Conservation (phyloP, 192 early-diverging fungal genomes). For the Rhizoclosmatium globosum region DNA sequence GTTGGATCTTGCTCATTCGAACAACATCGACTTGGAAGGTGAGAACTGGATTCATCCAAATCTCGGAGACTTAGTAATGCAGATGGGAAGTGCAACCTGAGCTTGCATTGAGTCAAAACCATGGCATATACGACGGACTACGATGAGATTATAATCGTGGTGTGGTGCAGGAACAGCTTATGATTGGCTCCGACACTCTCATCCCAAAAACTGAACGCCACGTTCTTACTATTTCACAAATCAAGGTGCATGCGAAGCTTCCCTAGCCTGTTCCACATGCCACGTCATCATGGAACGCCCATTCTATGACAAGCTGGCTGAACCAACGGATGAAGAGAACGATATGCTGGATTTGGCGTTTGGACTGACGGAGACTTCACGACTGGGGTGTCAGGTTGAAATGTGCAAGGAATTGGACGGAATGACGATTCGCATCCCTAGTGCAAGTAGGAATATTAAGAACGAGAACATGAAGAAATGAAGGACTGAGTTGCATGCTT, state of each 20-base stretch:
- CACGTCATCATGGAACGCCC: constrained; percentile 88
- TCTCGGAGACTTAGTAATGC: not conserved
- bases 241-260: constrained; percentile 91
- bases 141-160: too few relatives aligned
- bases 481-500: not conserved
- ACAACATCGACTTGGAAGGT: constrained; percentile 95
- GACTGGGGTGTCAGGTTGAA: constrained; percentile 92
- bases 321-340: constrained; percentile 96
- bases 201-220: too few relatives aligned
- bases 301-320: constrained; percentile 85
- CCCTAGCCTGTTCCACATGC: constrained; percentile 93
- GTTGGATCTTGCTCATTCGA: constrained; percentile 89
- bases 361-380: constrained; percentile 94
- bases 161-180: too few relatives aligned
- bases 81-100: not conserved
- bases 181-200: too few relatives aligned
- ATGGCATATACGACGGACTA: too few relatives aligned
- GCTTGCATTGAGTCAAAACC: not conserved
- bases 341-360: constrained; percentile 98
- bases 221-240: too few relatives aligned
- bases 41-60: constrained; percentile 8
- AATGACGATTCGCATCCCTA: constrained; percentile 85
- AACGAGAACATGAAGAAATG: constrained; percentile 42
- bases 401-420: constrained; percentile 90
- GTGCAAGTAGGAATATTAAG: constrained; percentile 88